Evolutionary conservation across 2,329 filamentous ascomycete genomes (phyloP).

Genomic region (Pyrenophora teres): DNA sequence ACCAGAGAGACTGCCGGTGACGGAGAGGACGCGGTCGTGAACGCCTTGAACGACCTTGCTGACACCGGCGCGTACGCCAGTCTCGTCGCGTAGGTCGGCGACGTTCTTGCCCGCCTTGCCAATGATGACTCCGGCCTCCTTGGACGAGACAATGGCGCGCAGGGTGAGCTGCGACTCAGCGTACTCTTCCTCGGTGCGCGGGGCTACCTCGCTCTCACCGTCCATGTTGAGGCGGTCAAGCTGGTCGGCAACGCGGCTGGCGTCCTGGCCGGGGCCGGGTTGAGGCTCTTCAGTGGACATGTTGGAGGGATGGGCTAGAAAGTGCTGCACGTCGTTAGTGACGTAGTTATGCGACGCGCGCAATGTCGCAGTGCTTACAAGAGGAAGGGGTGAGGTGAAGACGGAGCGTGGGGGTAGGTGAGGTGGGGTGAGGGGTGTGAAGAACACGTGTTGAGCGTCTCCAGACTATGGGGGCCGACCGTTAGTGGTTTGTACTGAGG

Average conservation of each 20-base stretch:
- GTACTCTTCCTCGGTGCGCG: slow-evolving; percentile 97
- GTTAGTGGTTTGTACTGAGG: slow-evolving; percentile 31
- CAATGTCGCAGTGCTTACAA: slow-evolving; percentile 24
- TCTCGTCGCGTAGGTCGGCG: slow-evolving; percentile 94
- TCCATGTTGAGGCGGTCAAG: slow-evolving; percentile 49
- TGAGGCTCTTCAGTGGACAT: slow-evolving; percentile 51
- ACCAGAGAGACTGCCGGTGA: slow-evolving; percentile 85
- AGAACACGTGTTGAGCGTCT: slow-evolving; percentile 3
- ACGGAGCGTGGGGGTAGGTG: slow-evolving; percentile 6
- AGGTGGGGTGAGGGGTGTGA: slow-evolving; percentile 11
- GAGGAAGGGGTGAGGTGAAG: slow-evolving; percentile 11
- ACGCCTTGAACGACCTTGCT: slow-evolving; percentile 99
- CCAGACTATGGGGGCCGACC: slow-evolving; percentile 21
- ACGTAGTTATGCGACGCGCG: slow-evolving; percentile 27
- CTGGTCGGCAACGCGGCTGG: slow-evolving; percentile 48
- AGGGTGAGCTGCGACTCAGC: slow-evolving; percentile 89
- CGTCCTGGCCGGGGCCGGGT: slow-evolving; percentile 38
- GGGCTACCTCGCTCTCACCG: slow-evolving; percentile 69
- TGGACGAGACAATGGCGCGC: slow-evolving; percentile 96
- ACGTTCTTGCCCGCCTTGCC: slow-evolving; percentile 99
- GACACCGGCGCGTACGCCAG: slow-evolving; percentile 95
- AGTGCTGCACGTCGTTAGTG: slow-evolving; percentile 37
- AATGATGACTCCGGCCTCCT: slow-evolving; percentile 98
- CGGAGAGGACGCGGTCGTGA: slow-evolving; percentile 94
- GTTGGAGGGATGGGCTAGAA: slow-evolving; percentile 43